Evolutionary conservation across 441 rosid genomes (phyloP), one percentile per base, ranked within the genome.

Genomic region (Theobroma grandiflorum): DNA sequence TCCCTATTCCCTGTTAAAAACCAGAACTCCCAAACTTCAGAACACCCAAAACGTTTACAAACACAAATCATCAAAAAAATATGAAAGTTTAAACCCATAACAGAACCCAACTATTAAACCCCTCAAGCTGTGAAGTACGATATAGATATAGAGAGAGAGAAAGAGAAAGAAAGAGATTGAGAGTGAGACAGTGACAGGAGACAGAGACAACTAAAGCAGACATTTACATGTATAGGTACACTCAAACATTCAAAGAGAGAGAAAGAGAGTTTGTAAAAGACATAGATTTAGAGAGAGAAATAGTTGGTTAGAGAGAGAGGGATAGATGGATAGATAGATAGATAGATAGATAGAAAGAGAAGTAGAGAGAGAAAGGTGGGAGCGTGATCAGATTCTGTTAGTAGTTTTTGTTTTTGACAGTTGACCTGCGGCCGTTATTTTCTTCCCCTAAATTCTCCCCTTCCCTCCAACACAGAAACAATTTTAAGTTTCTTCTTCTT

Each of bases 311-410:
- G 78, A 63, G 83, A 81, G 79, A 85, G 79, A 82, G 84, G 83
- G 37, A 80, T 77, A 79, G 64, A 63, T 6, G 77, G 79, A 67
- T 50, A 74, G 78, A 26, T 0, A 26, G 31, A 26, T 26, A 26
- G 82, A 82, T 86, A 83, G 90, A 64, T 47, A 75, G 62, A 72
- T 55, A 57, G 80, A 81, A 75, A 84, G 77, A 82, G 82, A 84
- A 35, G 81, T 79, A 80, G 71, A 86, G 86, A 85, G 88, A 85
- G 86, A 83, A 87, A 83, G 89, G 86, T 87, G 86, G 89, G 91
- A 78, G 90, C 75, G 86, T 83, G 91, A 91, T 89, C 94, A 90
- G 95, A 93, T 91, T 95, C 95, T 86, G 89, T 91, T 88, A 84
- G 88, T 37, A 58, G 70, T 72, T 82, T 88, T 86, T 81, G 87